A percentile compares a stretch with the other conserved stretches of the same genome.
Conservation (phyloP, 805 yeast species). For the Candida awuae region DNA sequence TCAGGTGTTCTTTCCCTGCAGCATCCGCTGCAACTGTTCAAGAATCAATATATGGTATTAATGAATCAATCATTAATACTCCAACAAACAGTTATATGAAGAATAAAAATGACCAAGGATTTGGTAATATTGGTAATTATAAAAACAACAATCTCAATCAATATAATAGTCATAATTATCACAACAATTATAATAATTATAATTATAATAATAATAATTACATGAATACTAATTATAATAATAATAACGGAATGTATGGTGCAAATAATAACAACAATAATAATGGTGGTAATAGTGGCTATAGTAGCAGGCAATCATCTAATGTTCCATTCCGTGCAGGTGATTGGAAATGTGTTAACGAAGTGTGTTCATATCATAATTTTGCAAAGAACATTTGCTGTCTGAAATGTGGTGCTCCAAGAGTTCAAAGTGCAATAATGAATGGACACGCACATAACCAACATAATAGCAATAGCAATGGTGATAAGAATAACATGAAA, state of each 20-base stretch:
- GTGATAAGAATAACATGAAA: constrained; percentile 6
- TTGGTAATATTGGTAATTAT: constrained; percentile 7
- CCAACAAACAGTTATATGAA: constrained; percentile 14
- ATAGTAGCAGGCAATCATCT: constrained; percentile 21
- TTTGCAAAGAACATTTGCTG: constrained; percentile 87
- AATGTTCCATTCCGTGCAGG: constrained; percentile 94
- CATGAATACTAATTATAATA: constrained; percentile 14
- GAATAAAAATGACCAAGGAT: constrained; percentile 4
- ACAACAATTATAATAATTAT: constrained; percentile 12
- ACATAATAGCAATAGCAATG: constrained; percentile 16
- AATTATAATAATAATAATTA: constrained; percentile 14
- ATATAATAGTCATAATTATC: constrained; percentile 12
- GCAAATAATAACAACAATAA: constrained; percentile 13
- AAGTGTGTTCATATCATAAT: constrained; percentile 77
- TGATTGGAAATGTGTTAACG: constrained; percentile 87
- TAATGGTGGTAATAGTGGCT: constrained; percentile 16
- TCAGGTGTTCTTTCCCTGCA: constrained; percentile 85
- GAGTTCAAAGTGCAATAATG: constrained; percentile 29
- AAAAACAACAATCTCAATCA: constrained; percentile 9
- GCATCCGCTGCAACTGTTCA: constrained; percentile 63
- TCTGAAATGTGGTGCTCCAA: constrained; percentile 79
- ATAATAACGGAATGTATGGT: constrained; percentile 13
- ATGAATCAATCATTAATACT: constrained; percentile 12
- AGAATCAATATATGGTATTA: constrained; percentile 40
- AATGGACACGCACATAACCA: constrained; percentile 26